Evolutionary conservation across 2,329 filamentous ascomycete genomes (phyloP), one percentile per base, ranked within the genome.

Genomic region (Botrytis elliptica): DNA sequence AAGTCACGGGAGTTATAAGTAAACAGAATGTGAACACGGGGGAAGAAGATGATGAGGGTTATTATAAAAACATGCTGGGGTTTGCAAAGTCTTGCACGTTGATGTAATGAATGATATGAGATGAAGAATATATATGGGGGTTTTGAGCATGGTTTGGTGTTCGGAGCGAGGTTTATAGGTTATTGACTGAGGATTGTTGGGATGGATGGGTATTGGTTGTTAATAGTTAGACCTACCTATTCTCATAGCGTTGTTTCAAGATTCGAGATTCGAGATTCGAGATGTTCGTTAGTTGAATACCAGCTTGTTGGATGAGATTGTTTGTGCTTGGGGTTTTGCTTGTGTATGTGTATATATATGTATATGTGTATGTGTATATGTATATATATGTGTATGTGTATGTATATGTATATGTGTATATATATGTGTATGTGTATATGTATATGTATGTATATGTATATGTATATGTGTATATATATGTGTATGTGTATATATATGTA

Each of bases 1-100:
- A 88, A 75, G 87, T 98, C 14, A 90, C 88, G 33, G 96, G 96
- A 0, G 84, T 93, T 33, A 89, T 92, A 78, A 88, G 91, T 78
- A 91, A 86, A 77, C 86, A 88, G 77, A 90, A 88, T 77, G 83
- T 84, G 70, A 83, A 86, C 62, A 59, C 78, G 14, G 77, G 78
- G 6, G 89, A 88, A 2, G 87, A 87, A 5, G 89, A 89, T 8
- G 92, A 94, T 74, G 88, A 90, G 38, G 92, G 92, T 0, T 98
- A 97, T 82, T 83, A 97, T 79, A 93, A 95, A 74, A 88, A 90
- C 6, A 57, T 57, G 52, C 52, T 57, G n/a, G 79, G 88, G 89
- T 73, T 84, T 85, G 75, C 83, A 82, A 75, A 85, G 79, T n/a
- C 83, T 57, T 88, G 87, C 77, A 75, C 73, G 52, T 74, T 88